Conservation (phyloP, 441 rosid species). For the Manihot esculenta region DNA sequence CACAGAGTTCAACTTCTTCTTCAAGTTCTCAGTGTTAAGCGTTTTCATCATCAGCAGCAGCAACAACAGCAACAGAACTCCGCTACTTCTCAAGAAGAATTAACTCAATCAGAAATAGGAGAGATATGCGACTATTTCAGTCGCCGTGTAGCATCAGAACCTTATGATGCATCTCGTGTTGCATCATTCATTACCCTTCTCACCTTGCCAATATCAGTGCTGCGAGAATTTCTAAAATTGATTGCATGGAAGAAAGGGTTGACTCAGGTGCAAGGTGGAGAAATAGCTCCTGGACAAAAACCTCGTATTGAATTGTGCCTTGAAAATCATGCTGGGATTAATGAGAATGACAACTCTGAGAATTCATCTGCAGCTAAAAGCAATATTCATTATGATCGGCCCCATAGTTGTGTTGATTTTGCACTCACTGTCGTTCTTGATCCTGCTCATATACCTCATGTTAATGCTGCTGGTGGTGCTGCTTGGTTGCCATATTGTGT, state of each 20-base stretch:
- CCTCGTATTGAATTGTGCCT: conserved; percentile 95
- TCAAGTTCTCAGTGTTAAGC: conserved; percentile 94
- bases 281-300: conserved; percentile 78
- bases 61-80: conserved; percentile 71
- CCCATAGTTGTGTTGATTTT: conserved; percentile 81
- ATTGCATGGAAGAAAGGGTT: conserved; percentile 98
- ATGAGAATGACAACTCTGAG: conserved; percentile 38
- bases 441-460: conserved; percentile 82
- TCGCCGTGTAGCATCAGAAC: conserved; percentile 98
- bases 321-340: conserved; percentile 79
- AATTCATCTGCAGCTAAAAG: conserved; percentile 65
- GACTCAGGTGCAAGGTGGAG: conserved; percentile 73
- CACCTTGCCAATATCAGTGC: conserved; percentile 87
- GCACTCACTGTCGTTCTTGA: conserved; percentile 91
- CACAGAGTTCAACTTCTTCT: conserved; percentile 98
- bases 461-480: conserved; percentile 95
- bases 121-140: conserved; percentile 99
- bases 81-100: conserved; percentile 67
- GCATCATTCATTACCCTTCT: conserved; percentile 99
- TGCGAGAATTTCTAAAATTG: conserved; percentile 89
- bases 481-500: conserved; percentile 99
- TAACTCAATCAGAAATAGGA: conserved; percentile 80
- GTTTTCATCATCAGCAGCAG: conserved; percentile 90
- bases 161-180: conserved; percentile 99
- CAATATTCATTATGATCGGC: conserved; percentile 82